Conservation (phyloP, 257 asterid species). For the Ocimum tenuiflorum region DNA sequence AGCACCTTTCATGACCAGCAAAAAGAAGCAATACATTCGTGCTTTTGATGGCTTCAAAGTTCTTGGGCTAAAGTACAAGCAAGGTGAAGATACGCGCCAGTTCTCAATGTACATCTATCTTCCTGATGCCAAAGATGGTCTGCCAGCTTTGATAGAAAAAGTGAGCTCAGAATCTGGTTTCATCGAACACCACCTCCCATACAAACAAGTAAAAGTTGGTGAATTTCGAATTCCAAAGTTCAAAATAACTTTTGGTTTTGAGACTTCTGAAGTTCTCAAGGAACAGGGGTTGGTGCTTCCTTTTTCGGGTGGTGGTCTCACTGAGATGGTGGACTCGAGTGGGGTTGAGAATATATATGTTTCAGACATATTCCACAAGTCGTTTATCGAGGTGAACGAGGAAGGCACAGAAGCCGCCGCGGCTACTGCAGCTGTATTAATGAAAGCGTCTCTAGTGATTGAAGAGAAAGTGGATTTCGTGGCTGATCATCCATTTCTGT, state of each 20-base stretch:
- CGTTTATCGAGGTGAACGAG: constrained; percentile 50
- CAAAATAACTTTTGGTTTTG: constrained; percentile 34
- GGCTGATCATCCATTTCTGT: constrained; percentile 51
- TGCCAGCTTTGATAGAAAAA: constrained; percentile 31
- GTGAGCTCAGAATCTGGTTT: constrained; percentile 26
- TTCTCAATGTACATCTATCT: constrained; percentile 44
- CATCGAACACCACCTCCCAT: constrained; percentile 34
- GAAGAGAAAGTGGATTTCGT: constrained; percentile 38
- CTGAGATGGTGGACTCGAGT: constrained; percentile 37
- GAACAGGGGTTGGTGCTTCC: constrained; percentile 30
- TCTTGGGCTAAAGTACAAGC: constrained; percentile 33
- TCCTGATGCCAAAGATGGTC: constrained; percentile 38
- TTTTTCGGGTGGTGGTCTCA: constrained; percentile 31
- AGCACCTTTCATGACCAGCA: constrained; percentile 50
- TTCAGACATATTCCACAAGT: constrained; percentile 39
- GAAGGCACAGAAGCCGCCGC: constrained; percentile 67
- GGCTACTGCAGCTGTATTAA: constrained; percentile 29
- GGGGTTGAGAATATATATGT: constrained; percentile 22
- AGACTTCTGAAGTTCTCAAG: constrained; percentile 35
- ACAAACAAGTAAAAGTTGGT: constrained; percentile 21
- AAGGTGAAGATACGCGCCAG: constrained; percentile 40
- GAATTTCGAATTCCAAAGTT: constrained; percentile 38
- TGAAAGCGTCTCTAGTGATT: neutral
- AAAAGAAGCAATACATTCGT: constrained; percentile 31
- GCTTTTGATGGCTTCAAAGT: constrained; percentile 43